These are phyloP conservation scores for Trypanosoma scelopori DNA, from an alignment of 208 protist species.

Conservation along the genomic window DNA sequence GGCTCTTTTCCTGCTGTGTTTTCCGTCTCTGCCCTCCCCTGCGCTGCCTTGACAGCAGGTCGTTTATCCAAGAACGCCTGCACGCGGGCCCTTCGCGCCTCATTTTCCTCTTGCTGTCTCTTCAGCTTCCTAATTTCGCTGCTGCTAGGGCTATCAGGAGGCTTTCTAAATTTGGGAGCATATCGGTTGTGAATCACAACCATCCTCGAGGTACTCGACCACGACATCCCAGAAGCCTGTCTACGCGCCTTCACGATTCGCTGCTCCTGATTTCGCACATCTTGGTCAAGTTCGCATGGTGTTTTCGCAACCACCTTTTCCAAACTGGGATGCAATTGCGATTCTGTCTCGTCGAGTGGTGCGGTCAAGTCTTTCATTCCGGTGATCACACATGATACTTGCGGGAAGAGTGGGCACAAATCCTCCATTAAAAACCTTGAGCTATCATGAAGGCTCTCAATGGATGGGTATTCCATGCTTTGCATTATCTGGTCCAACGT, in stretches of 20 bases:
- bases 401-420: conserved; percentile 28
- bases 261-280: conserved; percentile 37
- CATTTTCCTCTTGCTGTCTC: conserved; percentile 41
- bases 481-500: conserved; percentile 15
- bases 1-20: neutral
- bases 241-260: conserved; percentile 15
- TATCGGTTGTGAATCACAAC: conserved; percentile 23
- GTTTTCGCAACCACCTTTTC: conserved; percentile 2
- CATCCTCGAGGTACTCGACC: neutral
- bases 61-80: conserved; percentile 61
- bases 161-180: neutral
- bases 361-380: neutral
- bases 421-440: conserved; percentile 10
- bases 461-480: conserved; percentile 29
- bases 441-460: conserved; percentile 18
- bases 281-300: conserved; percentile 15
- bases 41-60: conserved; percentile 39
- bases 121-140: conserved; percentile 4
- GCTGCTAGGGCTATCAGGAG: neutral
- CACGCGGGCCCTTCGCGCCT: conserved; percentile 66
- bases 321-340: neutral
- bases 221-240: conserved; percentile 2
- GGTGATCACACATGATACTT: neutral
- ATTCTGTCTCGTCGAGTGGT: neutral
- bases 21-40: conserved; percentile 28